A percentile compares a stretch with the other conserved stretches of the same genome.
Conservation (phyloP, 2,329 filamentous ascomycete species). For the Trichoderma brevicompactum region DNA sequence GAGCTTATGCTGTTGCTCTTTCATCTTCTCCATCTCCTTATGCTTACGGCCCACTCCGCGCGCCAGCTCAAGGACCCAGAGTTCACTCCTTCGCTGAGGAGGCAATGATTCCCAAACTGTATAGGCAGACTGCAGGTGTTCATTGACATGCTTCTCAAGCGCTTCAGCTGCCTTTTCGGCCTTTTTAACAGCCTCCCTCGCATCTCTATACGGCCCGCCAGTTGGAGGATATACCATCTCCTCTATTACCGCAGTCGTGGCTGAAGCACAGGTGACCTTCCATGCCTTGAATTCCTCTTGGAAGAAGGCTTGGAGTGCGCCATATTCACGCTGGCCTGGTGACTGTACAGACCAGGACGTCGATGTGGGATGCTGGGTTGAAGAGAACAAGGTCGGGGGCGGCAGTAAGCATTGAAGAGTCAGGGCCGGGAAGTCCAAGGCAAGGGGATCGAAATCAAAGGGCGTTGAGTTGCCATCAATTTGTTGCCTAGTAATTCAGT, state of each 20-base stretch:
- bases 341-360: slow-evolving; percentile 82
- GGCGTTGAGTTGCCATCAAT: slow-evolving; percentile 60
- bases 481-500: slow-evolving; percentile 52
- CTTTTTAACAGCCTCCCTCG: slow-evolving; percentile 52
- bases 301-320: slow-evolving; percentile 71
- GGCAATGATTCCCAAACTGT: slow-evolving; percentile 74
- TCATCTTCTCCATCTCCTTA: slow-evolving; percentile 58
- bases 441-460: slow-evolving; percentile 82
- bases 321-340: slow-evolving; percentile 73
- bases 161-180: slow-evolving; percentile 58
- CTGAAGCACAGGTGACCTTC: slow-evolving; percentile 58
- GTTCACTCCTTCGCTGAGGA: slow-evolving; percentile 57
- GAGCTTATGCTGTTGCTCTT: slow-evolving; percentile 54
- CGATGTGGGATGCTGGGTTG: slow-evolving; percentile 75
- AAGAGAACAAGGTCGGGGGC: slow-evolving; percentile 80
- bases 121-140: slow-evolving; percentile 79
- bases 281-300: slow-evolving; percentile 69
- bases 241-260: slow-evolving; percentile 54
- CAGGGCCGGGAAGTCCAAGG: slow-evolving; percentile 83
- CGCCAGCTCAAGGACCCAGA: slow-evolving; percentile 66
- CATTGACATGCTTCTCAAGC: slow-evolving; percentile 70
- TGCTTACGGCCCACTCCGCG: slow-evolving; percentile 62
- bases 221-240: slow-evolving; percentile 56
- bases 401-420: slow-evolving; percentile 80
- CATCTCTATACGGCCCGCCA: slow-evolving; percentile 46